Base-by-base conservation (phyloP, 768 basidiomycete species). In the Sarcodon sp. region DNA sequence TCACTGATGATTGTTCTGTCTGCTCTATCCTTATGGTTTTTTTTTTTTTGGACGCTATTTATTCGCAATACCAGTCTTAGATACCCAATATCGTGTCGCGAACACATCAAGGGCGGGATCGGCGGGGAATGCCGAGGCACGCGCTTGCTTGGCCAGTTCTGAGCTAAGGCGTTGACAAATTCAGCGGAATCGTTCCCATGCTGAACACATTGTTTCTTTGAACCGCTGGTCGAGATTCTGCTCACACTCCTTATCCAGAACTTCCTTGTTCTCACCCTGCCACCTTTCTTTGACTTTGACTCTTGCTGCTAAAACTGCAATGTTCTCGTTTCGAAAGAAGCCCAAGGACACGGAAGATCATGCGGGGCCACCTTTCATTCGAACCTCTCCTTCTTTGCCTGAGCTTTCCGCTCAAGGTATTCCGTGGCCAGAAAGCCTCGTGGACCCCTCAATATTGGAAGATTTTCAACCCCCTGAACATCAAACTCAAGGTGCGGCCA, bases 341-440 rank as follows among this genome's bases (percentile, higher is more conserved):
- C 65, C 63, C 50, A 68, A 56, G 78, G 70, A 68, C 69, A 72
- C 65, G 64, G 62, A 56, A 67, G 72, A 56, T 64, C 70, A 37
- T 44, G 51, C 48, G 32, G 59, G 47, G 16, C 54, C 65, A 1
- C 65, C 70, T 34, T 65, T 66, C 51, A 70, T 89, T 46, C 80
- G 78, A 57, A 71, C 79, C n/a, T 86, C 84, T 36, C 83, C 86
- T 7, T 89, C 87, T 45, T 73, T 90, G 35, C 88, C 88, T 49
- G 79, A 87, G 58, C 73, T 90, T 54, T 72, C 68, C 46, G 73
- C 80, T 39, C 81, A 79, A 57, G 84, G 80, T 34, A 83, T 87
- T 35, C 82, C 82, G 49, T 91, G 88, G 88, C 88, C 88, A 18
- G 83, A 82, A 64, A 73, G 81, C 63, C 74, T 91, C 34, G 79